These are phyloP conservation scores for Apiospora aurea DNA, from an alignment of 2,329 filamentous ascomycete genomes.

Conservation along the genomic window DNA sequence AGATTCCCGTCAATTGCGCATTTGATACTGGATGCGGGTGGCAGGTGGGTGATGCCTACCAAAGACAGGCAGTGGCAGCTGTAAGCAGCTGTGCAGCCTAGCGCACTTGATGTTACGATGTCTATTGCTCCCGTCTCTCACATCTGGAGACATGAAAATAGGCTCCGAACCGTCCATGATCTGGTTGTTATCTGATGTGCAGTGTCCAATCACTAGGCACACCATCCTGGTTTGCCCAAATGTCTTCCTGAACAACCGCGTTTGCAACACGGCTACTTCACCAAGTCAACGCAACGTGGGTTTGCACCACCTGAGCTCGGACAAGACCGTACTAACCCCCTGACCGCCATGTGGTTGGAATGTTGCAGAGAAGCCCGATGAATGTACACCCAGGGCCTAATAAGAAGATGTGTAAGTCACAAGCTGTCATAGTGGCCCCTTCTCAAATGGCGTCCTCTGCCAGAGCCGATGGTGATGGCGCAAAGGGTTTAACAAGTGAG, in stretches of 20 bases:
- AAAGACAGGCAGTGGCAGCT: not conserved
- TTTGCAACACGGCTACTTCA: not conserved
- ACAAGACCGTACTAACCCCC: not conserved
- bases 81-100: not conserved
- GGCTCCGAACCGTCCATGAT: not conserved
- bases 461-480: not conserved
- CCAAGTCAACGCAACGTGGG: not conserved
- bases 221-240: not conserved
- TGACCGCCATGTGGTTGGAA: slow-evolving; percentile 18
- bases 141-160: not conserved
- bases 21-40: not conserved
- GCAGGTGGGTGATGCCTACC: not conserved
- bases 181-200: not conserved
- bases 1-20: not conserved
- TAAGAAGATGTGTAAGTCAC: not conserved
- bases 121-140: not conserved
- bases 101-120: not conserved
- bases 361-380: slow-evolving; percentile 11
- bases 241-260: not conserved
- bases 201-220: not conserved
- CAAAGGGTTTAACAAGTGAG: slow-evolving; percentile 1
- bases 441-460: not conserved
- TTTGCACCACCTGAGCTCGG: slow-evolving; percentile 3
- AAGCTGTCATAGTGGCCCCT: slow-evolving; percentile 2
- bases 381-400: not conserved